These are phyloP conservation scores for Tephrocybe rancida DNA, from an alignment of 768 basidiomycete species.

Conservation along the genomic window DNA sequence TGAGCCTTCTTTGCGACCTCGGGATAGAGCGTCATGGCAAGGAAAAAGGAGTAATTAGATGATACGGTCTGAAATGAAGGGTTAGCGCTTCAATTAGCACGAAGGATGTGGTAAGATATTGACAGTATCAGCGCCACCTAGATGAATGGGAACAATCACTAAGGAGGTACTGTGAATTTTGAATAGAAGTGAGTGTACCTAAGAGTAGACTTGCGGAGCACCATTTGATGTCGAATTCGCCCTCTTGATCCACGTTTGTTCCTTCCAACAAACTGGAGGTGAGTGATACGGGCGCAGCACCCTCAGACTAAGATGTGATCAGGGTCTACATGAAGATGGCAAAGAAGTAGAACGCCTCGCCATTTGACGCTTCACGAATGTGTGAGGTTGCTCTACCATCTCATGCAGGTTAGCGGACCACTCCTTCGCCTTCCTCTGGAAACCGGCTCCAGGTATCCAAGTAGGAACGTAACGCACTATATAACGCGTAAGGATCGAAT, in stretches of 20 bases:
- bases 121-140: conserved; percentile 60
- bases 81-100: background rate
- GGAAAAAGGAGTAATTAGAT: conserved; percentile 57
- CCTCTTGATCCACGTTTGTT: conserved; percentile 48
- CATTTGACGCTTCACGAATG: conserved; percentile 63
- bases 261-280: conserved; percentile 57
- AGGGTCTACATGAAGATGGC: conserved; percentile 5
- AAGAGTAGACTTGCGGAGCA: conserved; percentile 54
- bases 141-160: background rate
- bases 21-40: conserved; percentile 60
- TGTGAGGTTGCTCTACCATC: conserved; percentile 56
- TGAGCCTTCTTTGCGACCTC: conserved; percentile 59
- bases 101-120: conserved; percentile 15
- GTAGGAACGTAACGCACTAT: conserved; percentile 58
- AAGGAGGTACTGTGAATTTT: conserved; percentile 37
- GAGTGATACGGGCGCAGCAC: conserved; percentile 56
- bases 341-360: conserved; percentile 30
- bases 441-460: conserved; percentile 67
- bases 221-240: conserved; percentile 67
- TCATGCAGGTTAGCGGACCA: conserved; percentile 56
- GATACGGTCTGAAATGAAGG: conserved; percentile 53
- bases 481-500: background rate
- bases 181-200: conserved; percentile 30
- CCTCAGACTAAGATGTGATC: conserved; percentile 45
- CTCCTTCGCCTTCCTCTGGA: conserved; percentile 50